Conservation (phyloP, 2,329 filamentous ascomycete genomes). For the Fusarium coffeatum region DNA sequence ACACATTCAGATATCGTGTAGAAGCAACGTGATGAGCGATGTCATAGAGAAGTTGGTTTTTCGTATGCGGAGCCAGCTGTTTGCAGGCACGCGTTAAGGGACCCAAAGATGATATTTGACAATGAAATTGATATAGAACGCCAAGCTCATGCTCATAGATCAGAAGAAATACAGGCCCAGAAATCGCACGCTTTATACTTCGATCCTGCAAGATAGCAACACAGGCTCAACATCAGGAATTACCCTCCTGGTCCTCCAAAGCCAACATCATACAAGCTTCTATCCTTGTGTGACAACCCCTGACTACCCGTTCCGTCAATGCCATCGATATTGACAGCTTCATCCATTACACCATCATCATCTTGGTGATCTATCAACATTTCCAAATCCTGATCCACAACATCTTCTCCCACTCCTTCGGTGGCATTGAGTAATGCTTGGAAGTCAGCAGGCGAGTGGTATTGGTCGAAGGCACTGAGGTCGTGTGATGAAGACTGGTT, state of each 20-base stretch:
- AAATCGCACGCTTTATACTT: constrained; percentile 37
- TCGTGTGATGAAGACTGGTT: constrained; percentile 48
- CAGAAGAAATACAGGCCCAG: constrained; percentile 5
- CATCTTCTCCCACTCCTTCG: constrained; percentile 54
- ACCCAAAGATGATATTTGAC: background rate
- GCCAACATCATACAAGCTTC: constrained; percentile 47
- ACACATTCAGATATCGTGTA: background rate
- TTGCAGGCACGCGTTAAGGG: background rate
- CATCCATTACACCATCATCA: constrained; percentile 51
- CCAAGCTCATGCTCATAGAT: constrained; percentile 19
- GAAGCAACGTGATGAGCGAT: background rate
- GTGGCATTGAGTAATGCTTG: constrained; percentile 65
- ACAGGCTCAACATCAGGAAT: background rate
- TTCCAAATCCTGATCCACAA: constrained; percentile 62
- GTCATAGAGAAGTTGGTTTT: background rate
- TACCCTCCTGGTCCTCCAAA: constrained; percentile 44
- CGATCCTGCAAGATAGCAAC: background rate
- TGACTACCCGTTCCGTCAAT: constrained; percentile 22
- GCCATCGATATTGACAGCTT: constrained; percentile 34
- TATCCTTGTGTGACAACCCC: constrained; percentile 40
- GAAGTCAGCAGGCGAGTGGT: constrained; percentile 61
- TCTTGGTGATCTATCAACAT: constrained; percentile 63
- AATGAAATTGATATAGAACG: background rate
- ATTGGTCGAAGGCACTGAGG: constrained; percentile 55
- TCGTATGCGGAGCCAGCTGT: background rate